Evolutionary conservation across 192 early-diverging fungal genomes (phyloP).

Genomic region (Entophlyctis helioformis): DNA sequence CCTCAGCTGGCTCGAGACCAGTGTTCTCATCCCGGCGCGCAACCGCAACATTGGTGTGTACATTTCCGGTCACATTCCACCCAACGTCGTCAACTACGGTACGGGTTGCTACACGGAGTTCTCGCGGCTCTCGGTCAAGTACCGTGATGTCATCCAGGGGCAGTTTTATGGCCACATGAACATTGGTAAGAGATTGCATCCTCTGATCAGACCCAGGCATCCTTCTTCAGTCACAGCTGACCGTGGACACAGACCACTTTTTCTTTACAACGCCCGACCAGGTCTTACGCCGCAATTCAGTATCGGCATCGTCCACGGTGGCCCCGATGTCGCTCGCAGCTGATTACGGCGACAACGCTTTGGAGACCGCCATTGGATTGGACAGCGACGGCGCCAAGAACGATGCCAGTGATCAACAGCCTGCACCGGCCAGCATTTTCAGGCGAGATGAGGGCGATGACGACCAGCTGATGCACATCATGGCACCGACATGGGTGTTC

Average conservation of each 20-base stretch:
- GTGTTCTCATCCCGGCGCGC: constrained; percentile 8
- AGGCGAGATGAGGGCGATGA: too few species aligned
- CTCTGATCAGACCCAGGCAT: too few species aligned
- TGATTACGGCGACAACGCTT: too few species aligned
- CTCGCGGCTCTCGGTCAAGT: constrained; percentile 10
- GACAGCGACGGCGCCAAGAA: too few species aligned
- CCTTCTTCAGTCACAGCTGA: too few species aligned
- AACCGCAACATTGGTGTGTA: constrained; percentile 6
- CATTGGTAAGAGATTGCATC: too few species aligned
- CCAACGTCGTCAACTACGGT: constrained; percentile 13
- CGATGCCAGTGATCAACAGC: too few species aligned
- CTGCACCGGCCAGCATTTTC: too few species aligned
- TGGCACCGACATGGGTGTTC: constrained; percentile 16
- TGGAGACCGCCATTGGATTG: too few species aligned
- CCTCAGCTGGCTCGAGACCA: constrained; percentile 12
- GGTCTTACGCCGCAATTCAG: too few species aligned
- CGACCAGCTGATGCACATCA: neutral
- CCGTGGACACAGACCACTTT: constrained; percentile 20
- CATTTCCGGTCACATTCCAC: constrained; percentile 23
- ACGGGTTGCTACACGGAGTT: constrained; percentile 10
- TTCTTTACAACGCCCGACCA: constrained; percentile 13
- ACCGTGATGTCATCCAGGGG: constrained; percentile 15
- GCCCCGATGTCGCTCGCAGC: too few species aligned
- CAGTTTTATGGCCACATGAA: constrained; percentile 32
- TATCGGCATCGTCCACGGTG: too few species aligned